A percentile compares a stretch with the other conserved stretches of the same genome.
Evolutionary conservation across 495 filamentous ascomycete genomes (phyloP).

Genomic region (Penicillium waksmanii): DNA sequence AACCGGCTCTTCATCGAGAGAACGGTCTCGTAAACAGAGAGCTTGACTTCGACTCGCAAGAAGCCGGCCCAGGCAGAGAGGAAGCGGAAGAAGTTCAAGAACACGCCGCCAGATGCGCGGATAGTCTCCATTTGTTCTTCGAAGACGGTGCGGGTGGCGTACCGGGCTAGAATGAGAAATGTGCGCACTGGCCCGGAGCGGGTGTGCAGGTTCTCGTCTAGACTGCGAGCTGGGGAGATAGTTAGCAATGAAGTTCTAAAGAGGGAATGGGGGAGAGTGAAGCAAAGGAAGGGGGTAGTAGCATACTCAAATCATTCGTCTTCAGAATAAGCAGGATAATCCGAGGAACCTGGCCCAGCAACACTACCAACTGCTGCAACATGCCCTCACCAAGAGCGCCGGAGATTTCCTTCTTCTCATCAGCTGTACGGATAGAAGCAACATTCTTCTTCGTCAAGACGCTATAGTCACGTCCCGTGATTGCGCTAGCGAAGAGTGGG

Average conservation of each 20-base stretch:
- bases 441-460: slow-evolving; percentile 65
- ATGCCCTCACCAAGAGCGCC: slow-evolving; percentile 84
- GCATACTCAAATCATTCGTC: slow-evolving; percentile 90
- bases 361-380: slow-evolving; percentile 81
- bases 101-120: slow-evolving; percentile 57
- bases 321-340: slow-evolving; percentile 96
- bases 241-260: slow-evolving; percentile 16
- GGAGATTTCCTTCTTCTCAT: slow-evolving; percentile 82
- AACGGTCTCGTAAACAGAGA: slow-evolving; percentile 62
- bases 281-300: slow-evolving; percentile 9
- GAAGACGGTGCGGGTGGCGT: slow-evolving; percentile 87
- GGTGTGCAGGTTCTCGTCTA: slow-evolving; percentile 94
- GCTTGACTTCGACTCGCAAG: slow-evolving; percentile 65
- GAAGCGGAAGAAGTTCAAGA: slow-evolving; percentile 58
- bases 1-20: slow-evolving; percentile 51
- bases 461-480: slow-evolving; percentile 90
- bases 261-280: not conserved
- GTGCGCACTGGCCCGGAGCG: slow-evolving; percentile 82
- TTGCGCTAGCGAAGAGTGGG: slow-evolving; percentile 91
- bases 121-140: slow-evolving; percentile 82
- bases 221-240: slow-evolving; percentile 64
- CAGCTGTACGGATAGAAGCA: slow-evolving; percentile 62
- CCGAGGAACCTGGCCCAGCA: slow-evolving; percentile 85
- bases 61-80: slow-evolving; percentile 60
- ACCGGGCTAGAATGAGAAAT: slow-evolving; percentile 92